Evolutionary conservation across 139 green algal species (phyloP).

Genomic region (Volvox africanus): DNA sequence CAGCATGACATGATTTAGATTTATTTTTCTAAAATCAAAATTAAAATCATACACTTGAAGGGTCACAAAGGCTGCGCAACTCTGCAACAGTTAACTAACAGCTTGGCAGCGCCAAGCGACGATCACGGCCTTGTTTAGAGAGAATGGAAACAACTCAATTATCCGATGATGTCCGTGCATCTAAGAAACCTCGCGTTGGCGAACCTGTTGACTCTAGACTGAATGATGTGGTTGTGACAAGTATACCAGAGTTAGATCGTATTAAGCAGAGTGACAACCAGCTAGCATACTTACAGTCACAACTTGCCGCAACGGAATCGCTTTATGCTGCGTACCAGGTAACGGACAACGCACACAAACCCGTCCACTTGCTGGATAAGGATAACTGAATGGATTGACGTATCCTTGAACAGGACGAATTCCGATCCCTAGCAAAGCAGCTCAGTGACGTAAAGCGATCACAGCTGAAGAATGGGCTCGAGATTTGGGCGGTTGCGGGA

Average conservation of each 20-base stretch:
- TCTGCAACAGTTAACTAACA: no score
- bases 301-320: slow-evolving; percentile 16
- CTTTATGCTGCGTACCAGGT: slow-evolving; percentile 34
- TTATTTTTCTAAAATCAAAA: no score
- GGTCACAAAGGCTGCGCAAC: no score
- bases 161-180: not conserved
- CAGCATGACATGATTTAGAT: no score
- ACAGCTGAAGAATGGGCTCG: not conserved
- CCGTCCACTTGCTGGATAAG: not conserved
- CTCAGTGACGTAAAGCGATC: not conserved
- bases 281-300: slow-evolving; percentile 10
- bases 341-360: not conserved
- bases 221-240: not conserved
- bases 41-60: no score
- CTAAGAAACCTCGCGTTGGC: not conserved
- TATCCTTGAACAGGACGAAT: not conserved
- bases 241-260: not conserved
- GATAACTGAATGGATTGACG: not conserved
- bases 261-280: not conserved
- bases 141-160: not conserved
- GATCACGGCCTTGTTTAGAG: no score
- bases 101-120: no score
- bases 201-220: not conserved
- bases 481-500: slow-evolving; percentile 12
- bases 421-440: not conserved